These are phyloP conservation scores for Nephelium lappaceum DNA, from an alignment of 345 rosid genomes.

Conservation along the genomic window DNA sequence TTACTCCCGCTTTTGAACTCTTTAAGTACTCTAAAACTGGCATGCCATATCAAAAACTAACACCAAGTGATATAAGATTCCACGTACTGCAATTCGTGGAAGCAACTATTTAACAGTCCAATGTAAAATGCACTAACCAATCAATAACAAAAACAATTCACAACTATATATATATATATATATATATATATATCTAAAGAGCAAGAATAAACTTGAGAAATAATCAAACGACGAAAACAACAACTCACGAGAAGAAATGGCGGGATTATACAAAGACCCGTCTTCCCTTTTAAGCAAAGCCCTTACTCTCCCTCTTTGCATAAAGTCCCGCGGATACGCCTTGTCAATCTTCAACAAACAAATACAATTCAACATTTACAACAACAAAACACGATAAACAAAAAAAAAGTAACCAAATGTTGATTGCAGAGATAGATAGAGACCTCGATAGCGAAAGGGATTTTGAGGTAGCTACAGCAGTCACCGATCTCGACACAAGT, in stretches of 20 bases:
- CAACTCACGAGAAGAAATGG: constrained; percentile 75
- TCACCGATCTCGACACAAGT: constrained; percentile 83
- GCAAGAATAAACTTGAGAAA: neutral
- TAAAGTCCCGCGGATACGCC: constrained; percentile 91
- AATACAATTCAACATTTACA: neutral
- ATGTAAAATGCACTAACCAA: neutral
- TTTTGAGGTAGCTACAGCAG: constrained; percentile 74
- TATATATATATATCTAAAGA: neutral
- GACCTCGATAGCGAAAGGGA: constrained; percentile 79
- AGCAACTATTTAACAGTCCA: neutral
- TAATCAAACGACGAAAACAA: constrained; percentile 5
- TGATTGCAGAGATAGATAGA: neutral
- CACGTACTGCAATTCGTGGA: neutral
- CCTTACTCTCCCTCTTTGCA: constrained; percentile 95
- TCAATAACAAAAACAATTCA: neutral
- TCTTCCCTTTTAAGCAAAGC: constrained; percentile 80
- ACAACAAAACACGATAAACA: neutral
- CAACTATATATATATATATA: too few species aligned
- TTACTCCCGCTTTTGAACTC: neutral
- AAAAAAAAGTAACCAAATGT: too few species aligned
- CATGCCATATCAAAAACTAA: neutral
- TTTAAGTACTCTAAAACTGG: neutral
- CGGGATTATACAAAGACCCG: constrained; percentile 75
- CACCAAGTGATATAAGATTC: neutral
- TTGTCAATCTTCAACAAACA: constrained; percentile 60